Evolutionary conservation across 768 basidiomycete genomes (phyloP), one percentile per base, ranked within the genome.

Genomic region (Daedaleopsis sinensis): DNA sequence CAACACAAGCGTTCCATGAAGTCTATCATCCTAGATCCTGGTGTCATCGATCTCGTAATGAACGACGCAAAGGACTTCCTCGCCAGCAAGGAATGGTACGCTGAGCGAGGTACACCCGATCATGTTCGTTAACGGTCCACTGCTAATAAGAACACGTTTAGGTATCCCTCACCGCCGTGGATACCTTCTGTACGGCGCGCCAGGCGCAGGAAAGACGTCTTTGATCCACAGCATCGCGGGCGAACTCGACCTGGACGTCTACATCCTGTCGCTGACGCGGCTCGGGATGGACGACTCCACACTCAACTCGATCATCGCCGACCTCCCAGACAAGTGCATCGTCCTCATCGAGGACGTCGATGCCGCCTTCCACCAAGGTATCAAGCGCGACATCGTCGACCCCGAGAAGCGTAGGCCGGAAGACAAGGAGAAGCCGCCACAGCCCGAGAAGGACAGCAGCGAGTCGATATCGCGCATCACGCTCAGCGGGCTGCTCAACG

Each of bases 281-380:
- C 64, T 74, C 11, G 86, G 86, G 15, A 71, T 93, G 47, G 89
- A 91, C 66, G 91, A 92, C 68, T 74, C 78, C 1, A 71, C 75
- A 9, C 80, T 91, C 27, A 80, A 76, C 57, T 79, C 83, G 42
- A 77, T 90, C 44, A 84, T 91, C 63, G 77, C 81, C 8, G 78
- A 80, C 2, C 78, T 92, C 2, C 91, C 91, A n/a, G 81, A 85
- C 58, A 80, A 81, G 66, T 91, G 88, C 67, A 88, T 93, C 60
- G 85, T 87, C 5, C 78, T 94, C 37, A 90, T 93, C 84, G 91
- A 93, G 72, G 92, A 93, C 69, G 88, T 93, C 57, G 92, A 94
- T 65, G 89, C 87, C 2, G 90, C 89, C 3, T 90, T 93, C 73
- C 76, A 62, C 57, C 58, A 59, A 27, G 66, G 59, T 23, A 56